Percentiles rank a stretch among this genome's conserved stretches.
phyloP scores from a whole-genome alignment of 257 asterid species.

The Solanum chmielewskii region DNA sequence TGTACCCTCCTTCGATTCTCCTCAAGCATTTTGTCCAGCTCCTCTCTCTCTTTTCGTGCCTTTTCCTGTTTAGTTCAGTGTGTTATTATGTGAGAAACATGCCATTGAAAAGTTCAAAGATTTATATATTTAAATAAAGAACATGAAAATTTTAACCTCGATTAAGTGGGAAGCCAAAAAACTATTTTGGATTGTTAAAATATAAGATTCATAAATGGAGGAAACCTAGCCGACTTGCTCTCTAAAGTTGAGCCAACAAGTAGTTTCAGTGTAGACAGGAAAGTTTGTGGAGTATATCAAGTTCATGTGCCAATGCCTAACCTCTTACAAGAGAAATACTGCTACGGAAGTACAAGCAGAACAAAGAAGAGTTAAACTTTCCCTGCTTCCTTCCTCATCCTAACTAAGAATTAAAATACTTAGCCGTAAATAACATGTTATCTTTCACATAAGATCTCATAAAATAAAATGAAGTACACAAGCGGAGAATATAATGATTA shows the following conservation, averaged over 20 bases:
- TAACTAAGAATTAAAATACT: background rate
- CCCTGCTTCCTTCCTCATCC: background rate
- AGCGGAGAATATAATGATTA: background rate
- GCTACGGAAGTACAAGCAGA: background rate
- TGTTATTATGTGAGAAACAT: background rate
- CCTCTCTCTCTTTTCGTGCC: constrained; percentile 88
- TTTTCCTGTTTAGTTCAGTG: constrained; percentile 43
- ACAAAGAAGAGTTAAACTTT: background rate
- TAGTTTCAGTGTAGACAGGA: background rate
- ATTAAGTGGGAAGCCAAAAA: background rate
- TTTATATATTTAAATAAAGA: background rate
- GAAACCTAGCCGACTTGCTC: background rate
- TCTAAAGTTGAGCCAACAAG: background rate
- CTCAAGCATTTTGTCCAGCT: constrained; percentile 89
- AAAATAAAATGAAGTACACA: background rate
- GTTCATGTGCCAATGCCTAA: background rate
- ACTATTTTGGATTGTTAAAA: background rate
- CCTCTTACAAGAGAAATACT: background rate
- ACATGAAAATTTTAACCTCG: background rate
- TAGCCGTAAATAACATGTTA: background rate
- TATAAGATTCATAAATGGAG: background rate
- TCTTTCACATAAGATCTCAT: background rate
- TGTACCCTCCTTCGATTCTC: constrained; percentile 87
- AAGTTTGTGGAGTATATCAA: background rate
- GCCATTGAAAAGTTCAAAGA: background rate